Base-by-base conservation (phyloP, 140 eudicot species). In the Stevia rebaudiana region DNA sequence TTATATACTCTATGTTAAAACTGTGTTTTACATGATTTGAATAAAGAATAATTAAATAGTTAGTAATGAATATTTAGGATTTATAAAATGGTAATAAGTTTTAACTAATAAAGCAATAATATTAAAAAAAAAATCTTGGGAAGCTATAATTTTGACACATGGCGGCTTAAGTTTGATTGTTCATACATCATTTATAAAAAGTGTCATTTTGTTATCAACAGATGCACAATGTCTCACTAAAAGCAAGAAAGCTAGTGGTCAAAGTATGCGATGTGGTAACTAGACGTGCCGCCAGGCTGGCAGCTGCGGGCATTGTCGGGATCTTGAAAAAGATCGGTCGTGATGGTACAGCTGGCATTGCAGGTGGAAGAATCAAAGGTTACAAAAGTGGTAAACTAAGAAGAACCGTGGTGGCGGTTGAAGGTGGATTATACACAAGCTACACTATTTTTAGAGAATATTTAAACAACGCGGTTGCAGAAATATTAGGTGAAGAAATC, bases 231-330 rank as follows among this genome's bases (percentile, higher is more conserved):
- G 78, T 79, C 44, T 82, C 96, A 18, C 62, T 87, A n/a, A 80
- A 87, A 59, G 91, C 79, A 6, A 80, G 96, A 59, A 87, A 87
- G 70, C 75, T 91, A 0, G 80, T 87, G 6, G 98, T 87, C 56
- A 87, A 80, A 64, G 69, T 90, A 63, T 90, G 96, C 35, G 98
- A 90, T 10, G 85, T 87, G 43, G 91, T 90, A 36, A 77, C 91
- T 42, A 80, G 83, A 30, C 63, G 98, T 63, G 98, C 95, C n/a
- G 96, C 96, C 55, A 71, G 98, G 51, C 55, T 91, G 73, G 98
- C 83, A 30, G 98, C 95, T 44, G 96, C 98, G 16, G 98, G 95
- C n/a, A 83, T 91, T 23, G 96, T 87, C 2, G 98, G 96, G 35
- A 87, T 91, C 69, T 67, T 91, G 75, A 91, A 87, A 59, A 91